A percentile compares a stretch with the other conserved stretches of the same genome.
Conservation (phyloP, 1,284 basidiomycete species). For the Naganishia liquefaciens region DNA sequence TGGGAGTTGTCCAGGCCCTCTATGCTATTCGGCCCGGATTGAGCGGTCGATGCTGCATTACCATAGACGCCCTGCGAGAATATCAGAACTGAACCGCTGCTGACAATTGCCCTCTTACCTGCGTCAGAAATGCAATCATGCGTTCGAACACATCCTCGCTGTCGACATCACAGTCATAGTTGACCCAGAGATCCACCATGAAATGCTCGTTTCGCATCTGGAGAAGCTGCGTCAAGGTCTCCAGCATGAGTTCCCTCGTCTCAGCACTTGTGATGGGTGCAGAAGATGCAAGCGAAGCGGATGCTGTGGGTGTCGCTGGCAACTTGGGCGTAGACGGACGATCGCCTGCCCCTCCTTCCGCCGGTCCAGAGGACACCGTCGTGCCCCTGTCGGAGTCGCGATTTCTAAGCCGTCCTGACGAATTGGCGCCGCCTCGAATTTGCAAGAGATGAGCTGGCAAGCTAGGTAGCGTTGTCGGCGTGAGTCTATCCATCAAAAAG, state of each 20-base stretch:
- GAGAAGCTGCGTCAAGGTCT: constrained; percentile 79
- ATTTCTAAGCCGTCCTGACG: constrained; percentile 38
- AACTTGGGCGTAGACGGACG: constrained; percentile 25
- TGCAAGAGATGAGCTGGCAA: constrained; percentile 43
- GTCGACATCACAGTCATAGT: constrained; percentile 96
- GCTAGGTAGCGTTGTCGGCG: constrained; percentile 57
- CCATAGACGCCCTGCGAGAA: constrained; percentile 67
- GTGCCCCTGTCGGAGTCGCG: constrained; percentile 43
- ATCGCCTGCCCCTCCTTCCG: constrained; percentile 20
- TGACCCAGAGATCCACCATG: constrained; percentile 92
- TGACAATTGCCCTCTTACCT: constrained; percentile 54
- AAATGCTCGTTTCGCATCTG: constrained; percentile 70
- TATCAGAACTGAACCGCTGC: too few species aligned
- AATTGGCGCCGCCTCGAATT: constrained; percentile 32
- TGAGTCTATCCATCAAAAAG: constrained; percentile 88
- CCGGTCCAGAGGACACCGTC: constrained; percentile 32
- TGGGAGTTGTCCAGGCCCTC: constrained; percentile 74
- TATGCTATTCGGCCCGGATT: constrained; percentile 55
- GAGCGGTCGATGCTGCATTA: constrained; percentile 53
- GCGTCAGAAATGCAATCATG: constrained; percentile 83
- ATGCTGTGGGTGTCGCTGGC: constrained; percentile 36
- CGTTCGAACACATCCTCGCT: constrained; percentile 95
- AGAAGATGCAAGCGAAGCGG: constrained; percentile 39
- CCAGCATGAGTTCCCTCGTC: constrained; percentile 84
- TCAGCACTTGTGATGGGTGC: constrained; percentile 56